Conservation (phyloP, 257 asterid genomes). For the Solanum appendiculatum region DNA sequence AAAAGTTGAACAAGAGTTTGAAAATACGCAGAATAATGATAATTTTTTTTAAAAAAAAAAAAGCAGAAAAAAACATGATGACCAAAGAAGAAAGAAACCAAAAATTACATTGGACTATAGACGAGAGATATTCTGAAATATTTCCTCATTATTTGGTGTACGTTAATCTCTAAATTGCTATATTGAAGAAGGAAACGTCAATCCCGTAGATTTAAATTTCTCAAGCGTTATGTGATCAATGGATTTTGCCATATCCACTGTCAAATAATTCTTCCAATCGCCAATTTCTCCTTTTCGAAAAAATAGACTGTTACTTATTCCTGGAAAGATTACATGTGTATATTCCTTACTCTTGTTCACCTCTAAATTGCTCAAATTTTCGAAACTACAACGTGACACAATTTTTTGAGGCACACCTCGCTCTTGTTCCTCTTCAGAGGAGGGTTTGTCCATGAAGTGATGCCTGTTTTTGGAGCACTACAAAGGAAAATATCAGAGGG, state of each 20-base stretch:
- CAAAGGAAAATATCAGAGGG: background rate
- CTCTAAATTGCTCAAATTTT: constrained; percentile 3
- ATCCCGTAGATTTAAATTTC: background rate
- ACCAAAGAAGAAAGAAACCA: background rate
- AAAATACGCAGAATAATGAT: no score
- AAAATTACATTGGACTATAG: no score
- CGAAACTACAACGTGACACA: background rate
- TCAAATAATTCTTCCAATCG: constrained; percentile 6
- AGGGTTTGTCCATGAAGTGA: background rate
- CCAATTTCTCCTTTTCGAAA: constrained; percentile 12
- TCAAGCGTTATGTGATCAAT: background rate
- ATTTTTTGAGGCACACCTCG: background rate
- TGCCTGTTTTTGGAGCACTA: background rate
- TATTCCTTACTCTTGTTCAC: constrained; percentile 3
- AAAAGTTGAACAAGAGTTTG: no score
- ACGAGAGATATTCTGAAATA: no score
- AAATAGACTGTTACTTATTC: background rate
- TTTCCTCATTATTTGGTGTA: background rate
- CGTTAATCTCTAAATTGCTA: background rate
- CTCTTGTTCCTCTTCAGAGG: background rate
- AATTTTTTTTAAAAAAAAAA: no score
- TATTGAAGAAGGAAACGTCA: background rate
- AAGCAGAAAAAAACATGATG: no score
- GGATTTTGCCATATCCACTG: background rate
- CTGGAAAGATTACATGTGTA: background rate